phyloP scores from a whole-genome alignment of 495 filamentous ascomycete species.

The Aspergillus homomorphus region DNA sequence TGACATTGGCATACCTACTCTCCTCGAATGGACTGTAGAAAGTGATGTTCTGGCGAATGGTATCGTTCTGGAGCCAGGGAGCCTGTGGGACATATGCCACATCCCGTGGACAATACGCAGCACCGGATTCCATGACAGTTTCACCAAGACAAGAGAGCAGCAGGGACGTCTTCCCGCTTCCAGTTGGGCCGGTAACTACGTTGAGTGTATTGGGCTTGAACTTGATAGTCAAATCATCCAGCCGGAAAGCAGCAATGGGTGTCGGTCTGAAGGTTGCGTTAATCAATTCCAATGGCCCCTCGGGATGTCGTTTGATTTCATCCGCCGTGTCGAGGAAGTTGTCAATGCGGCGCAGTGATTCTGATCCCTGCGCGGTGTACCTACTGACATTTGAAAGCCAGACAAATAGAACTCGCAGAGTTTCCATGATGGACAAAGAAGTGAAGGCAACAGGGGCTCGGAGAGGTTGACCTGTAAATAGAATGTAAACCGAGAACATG shows the following conservation, averaged over 20 bases:
- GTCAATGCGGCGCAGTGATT: constrained; percentile 47
- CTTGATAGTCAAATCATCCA: constrained; percentile 45
- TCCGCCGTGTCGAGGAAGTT: constrained; percentile 42
- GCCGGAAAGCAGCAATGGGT: constrained; percentile 34
- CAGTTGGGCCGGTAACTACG: constrained; percentile 49
- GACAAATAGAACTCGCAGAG: constrained; percentile 39
- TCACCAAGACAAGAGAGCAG: constrained; percentile 70
- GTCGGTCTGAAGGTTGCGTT: constrained; percentile 29
- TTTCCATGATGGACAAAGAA: constrained; percentile 42
- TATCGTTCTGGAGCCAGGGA: constrained; percentile 80
- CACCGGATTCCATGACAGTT: constrained; percentile 56
- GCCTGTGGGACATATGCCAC: constrained; percentile 73
- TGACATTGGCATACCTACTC: constrained; percentile 47
- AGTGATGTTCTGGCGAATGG: constrained; percentile 71
- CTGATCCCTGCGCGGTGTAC: constrained; percentile 35
- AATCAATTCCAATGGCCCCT: constrained; percentile 39
- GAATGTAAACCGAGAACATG: constrained; percentile 41
- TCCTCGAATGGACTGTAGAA: constrained; percentile 64
- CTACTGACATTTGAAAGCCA: constrained; percentile 40
- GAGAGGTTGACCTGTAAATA: constrained; percentile 39
- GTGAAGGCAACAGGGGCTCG: constrained; percentile 50
- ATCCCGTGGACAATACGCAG: constrained; percentile 71
- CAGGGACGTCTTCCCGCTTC: constrained; percentile 65
- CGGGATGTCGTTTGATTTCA: constrained; percentile 37
- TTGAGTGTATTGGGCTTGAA: constrained; percentile 52